Conservation (phyloP, 805 yeast genomes). For the Saccharomycopsis schoenii region DNA sequence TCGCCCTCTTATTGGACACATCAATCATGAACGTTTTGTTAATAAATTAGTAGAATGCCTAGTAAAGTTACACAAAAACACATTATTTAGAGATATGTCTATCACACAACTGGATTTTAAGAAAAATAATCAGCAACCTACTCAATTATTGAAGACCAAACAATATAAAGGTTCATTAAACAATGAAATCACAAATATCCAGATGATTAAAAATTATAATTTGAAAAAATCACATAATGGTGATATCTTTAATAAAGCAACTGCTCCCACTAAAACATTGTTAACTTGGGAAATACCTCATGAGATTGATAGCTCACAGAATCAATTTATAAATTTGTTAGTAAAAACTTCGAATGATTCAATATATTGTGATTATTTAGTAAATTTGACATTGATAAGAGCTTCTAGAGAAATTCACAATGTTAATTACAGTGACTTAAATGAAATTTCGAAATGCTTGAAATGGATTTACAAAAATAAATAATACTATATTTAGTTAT, state of each 20-base stretch:
- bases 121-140: background rate
- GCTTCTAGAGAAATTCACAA: background rate
- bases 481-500: background rate
- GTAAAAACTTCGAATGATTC: slow-evolving; percentile 4
- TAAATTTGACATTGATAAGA: slow-evolving; percentile 1
- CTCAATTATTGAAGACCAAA: background rate
- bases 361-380: slow-evolving; percentile 8
- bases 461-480: slow-evolving; percentile 6
- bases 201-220: background rate
- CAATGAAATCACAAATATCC: background rate
- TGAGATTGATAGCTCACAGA: background rate
- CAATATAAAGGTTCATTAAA: background rate
- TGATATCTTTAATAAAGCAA: slow-evolving; percentile 2
- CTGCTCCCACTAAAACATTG: slow-evolving; percentile 1
- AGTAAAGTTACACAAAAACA: slow-evolving; percentile 4
- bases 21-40: slow-evolving; percentile 41
- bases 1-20: slow-evolving; percentile 49
- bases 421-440: slow-evolving; percentile 13
- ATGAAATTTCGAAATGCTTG: slow-evolving; percentile 11
- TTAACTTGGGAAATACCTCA: background rate
- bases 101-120: background rate
- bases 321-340: background rate
- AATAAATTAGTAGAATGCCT: slow-evolving; percentile 16
- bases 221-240: background rate
- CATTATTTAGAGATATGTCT: background rate